Percentiles rank a stretch among this genome's conserved stretches.
These are phyloP conservation scores for Sporothrix schenckii DNA, from an alignment of 2,329 filamentous ascomycete genomes.

Conservation along the genomic window DNA sequence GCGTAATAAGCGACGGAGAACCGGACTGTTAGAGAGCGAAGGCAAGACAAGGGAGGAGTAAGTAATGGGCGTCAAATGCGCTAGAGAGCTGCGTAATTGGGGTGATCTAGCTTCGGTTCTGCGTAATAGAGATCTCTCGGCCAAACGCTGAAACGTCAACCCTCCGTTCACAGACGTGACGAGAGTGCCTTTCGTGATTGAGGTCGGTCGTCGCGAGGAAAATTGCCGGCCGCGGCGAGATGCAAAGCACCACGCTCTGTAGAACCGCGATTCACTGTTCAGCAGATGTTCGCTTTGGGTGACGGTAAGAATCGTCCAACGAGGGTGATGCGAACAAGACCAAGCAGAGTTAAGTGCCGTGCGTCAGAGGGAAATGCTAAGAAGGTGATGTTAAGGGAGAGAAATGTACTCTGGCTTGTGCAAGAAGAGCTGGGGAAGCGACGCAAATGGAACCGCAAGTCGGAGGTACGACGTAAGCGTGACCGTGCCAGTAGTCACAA, in stretches of 20 bases:
- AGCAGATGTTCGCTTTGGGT: background rate
- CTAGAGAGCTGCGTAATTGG: conserved; percentile 19
- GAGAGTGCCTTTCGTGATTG: background rate
- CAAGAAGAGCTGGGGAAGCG: conserved; percentile 1
- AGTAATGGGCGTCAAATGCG: conserved; percentile 13
- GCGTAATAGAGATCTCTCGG: background rate
- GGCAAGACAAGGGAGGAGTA: conserved; percentile 6
- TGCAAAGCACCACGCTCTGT: conserved; percentile 16
- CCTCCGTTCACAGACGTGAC: conserved; percentile 6
- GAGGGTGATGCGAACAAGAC: background rate
- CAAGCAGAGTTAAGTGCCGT: background rate
- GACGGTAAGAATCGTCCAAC: conserved; percentile 1
- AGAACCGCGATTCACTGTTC: background rate
- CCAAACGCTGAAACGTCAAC: background rate
- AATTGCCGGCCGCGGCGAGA: conserved; percentile 13
- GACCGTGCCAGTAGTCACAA: conserved; percentile 21
- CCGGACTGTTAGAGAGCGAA: background rate
- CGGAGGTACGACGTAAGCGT: conserved; percentile 24
- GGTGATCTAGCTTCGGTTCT: conserved; percentile 17
- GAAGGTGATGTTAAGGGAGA: background rate
- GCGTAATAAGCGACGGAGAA: conserved; percentile 21
- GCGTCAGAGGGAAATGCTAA: background rate
- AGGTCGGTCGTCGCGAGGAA: background rate
- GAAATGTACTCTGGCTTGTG: background rate
- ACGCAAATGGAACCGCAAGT: conserved; percentile 6